These are phyloP conservation scores for Lichina pygmaea DNA, from an alignment of 495 filamentous ascomycete genomes.

Conservation along the genomic window DNA sequence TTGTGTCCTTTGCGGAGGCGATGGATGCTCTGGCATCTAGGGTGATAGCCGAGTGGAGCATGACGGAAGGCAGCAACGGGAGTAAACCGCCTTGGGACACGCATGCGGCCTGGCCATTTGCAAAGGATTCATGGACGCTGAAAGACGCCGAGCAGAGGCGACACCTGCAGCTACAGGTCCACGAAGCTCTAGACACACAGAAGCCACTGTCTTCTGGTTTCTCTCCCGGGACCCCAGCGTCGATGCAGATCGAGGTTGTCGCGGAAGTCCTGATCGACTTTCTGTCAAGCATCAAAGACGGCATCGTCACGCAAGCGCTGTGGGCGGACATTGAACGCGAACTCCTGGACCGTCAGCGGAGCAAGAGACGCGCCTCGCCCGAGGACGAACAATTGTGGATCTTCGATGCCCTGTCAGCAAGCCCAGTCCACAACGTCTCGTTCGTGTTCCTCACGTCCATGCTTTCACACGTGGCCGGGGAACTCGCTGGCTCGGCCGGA, in stretches of 20 bases:
- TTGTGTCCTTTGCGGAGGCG: conserved; percentile 36
- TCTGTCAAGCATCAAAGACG: conserved; percentile 43
- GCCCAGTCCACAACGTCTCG: conserved; percentile 55
- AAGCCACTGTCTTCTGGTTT: conserved; percentile 27
- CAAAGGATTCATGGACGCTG: conserved; percentile 22
- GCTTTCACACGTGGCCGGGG: conserved; percentile 14
- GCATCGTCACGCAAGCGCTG: conserved; percentile 36
- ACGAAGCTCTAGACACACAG: conserved; percentile 47
- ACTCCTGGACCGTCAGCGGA: conserved; percentile 22
- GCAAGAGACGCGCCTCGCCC: conserved; percentile 16
- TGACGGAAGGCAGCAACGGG: conserved; percentile 27
- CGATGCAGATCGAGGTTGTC: conserved; percentile 43
- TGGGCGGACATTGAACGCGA: conserved; percentile 46
- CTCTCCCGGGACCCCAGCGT: conserved; percentile 24
- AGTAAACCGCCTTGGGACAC: conserved; percentile 25
- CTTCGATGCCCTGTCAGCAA: conserved; percentile 41
- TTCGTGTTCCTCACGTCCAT: conserved; percentile 70
- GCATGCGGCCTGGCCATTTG: conserved; percentile 58
- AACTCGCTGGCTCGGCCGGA: not conserved
- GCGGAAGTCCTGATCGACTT: conserved; percentile 42
- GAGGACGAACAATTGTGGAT: conserved; percentile 42
- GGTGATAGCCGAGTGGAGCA: conserved; percentile 56
- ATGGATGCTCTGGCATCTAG: conserved; percentile 51
- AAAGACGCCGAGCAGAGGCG: conserved; percentile 12
- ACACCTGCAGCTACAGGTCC: conserved; percentile 15